These are phyloP conservation scores for Trametes polyzona DNA, from an alignment of 1,284 basidiomycete genomes.

Conservation along the genomic window DNA sequence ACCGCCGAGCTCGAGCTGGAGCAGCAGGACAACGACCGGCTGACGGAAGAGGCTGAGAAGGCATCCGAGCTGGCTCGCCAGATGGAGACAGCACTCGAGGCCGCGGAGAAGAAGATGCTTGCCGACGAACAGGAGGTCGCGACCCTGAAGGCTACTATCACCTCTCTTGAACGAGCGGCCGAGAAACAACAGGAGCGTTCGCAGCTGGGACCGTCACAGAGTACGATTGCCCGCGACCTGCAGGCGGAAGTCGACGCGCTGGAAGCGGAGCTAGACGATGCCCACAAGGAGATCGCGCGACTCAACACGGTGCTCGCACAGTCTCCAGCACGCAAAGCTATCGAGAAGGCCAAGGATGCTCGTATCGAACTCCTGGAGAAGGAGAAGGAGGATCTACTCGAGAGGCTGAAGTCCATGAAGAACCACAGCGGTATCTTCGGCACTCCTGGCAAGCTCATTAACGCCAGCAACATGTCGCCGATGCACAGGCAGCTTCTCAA, in stretches of 20 bases:
- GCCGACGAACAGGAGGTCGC: constrained; percentile 60
- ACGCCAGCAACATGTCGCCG: constrained; percentile 65
- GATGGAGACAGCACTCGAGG: constrained; percentile 74
- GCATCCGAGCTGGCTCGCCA: constrained; percentile 59
- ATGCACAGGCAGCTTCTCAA: constrained; percentile 72
- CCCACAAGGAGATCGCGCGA: constrained; percentile 79
- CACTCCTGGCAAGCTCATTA: constrained; percentile 60
- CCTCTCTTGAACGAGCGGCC: constrained; percentile 60
- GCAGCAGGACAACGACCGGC: constrained; percentile 50
- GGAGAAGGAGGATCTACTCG: constrained; percentile 74
- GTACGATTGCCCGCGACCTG: constrained; percentile 39
- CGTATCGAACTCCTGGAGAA: constrained; percentile 75
- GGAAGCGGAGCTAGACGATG: constrained; percentile 80
- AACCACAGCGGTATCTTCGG: constrained; percentile 42
- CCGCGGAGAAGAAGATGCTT: constrained; percentile 65
- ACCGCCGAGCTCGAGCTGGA: constrained; percentile 50
- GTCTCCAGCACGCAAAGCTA: constrained; percentile 74
- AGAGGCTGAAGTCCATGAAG: constrained; percentile 64
- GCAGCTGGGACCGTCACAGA: constrained; percentile 37
- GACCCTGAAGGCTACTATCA: constrained; percentile 55
- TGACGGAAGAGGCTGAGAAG: constrained; percentile 56
- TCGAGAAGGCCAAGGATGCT: constrained; percentile 73
- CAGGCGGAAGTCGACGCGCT: constrained; percentile 63
- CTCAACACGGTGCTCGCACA: constrained; percentile 70
- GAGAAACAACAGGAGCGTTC: constrained; percentile 49